These are phyloP conservation scores for Hippophae gyantsensis DNA, from an alignment of 306 rosid species.

Conservation along the genomic window DNA sequence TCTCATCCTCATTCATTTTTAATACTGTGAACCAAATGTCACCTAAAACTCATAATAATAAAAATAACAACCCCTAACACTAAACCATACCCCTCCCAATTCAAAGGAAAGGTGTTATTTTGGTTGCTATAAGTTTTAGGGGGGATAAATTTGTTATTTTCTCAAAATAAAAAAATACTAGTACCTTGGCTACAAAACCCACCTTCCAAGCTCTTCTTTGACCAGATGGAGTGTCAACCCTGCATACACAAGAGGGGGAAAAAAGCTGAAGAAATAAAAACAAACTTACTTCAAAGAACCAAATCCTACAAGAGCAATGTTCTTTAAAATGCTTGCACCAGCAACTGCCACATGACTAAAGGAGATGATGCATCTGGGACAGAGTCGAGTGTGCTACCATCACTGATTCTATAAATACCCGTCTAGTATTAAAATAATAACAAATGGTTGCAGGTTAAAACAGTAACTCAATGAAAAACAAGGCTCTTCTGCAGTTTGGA, in stretches of 20 bases:
- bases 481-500: constrained; percentile 17
- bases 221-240: constrained; percentile 40
- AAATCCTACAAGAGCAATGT: constrained; percentile 14
- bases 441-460: constrained; percentile 32
- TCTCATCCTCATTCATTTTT: no score
- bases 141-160: no score
- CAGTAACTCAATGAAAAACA: constrained; percentile 15
- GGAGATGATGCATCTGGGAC: constrained; percentile 9
- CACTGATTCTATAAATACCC: constrained; percentile 22
- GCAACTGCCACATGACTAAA: constrained; percentile 2
- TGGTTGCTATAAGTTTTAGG: no score
- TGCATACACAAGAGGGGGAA: constrained; percentile 30
- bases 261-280: constrained; percentile 22
- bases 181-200: constrained; percentile 52
- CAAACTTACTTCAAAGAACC: not conserved
- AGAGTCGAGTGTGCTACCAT: constrained; percentile 31
- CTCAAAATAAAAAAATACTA: not conserved
- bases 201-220: constrained; percentile 48
- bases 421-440: constrained; percentile 25
- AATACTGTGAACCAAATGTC: no score
- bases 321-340: constrained; percentile 17
- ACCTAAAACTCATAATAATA: no score
- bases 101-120: no score
- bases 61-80: no score
- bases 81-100: no score